These are phyloP conservation scores for Macrocybe gigantea DNA, from an alignment of 768 basidiomycete species.

Conservation along the genomic window DNA sequence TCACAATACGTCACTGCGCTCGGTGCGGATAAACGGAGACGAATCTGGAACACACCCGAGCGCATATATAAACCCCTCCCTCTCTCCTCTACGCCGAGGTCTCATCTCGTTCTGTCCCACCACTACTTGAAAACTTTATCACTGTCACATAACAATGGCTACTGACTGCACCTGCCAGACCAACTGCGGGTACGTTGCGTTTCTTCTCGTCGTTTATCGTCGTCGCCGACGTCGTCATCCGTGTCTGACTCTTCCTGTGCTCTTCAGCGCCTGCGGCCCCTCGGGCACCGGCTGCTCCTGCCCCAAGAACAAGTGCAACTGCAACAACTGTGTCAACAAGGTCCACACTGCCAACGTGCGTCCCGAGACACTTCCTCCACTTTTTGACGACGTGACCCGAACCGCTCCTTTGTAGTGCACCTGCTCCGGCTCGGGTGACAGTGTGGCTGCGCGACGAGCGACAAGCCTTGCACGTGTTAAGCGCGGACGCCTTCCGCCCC, in stretches of 20 bases:
- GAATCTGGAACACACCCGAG: no score
- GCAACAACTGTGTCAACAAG: constrained; percentile 31
- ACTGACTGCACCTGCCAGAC: constrained; percentile 25
- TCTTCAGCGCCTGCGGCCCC: constrained; percentile 28
- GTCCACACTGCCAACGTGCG: constrained; percentile 28
- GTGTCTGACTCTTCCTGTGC: no score
- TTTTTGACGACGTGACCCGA: not conserved
- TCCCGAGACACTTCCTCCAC: not conserved
- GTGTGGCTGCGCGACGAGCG: constrained; percentile 24
- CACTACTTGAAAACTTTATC: not conserved
- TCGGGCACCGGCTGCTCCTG: constrained; percentile 30
- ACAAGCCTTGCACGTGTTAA: constrained; percentile 28
- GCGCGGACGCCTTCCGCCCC: constrained; percentile 3
- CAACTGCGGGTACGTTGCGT: constrained; percentile 20
- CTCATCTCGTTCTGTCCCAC: not conserved
- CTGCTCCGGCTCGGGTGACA: constrained; percentile 20
- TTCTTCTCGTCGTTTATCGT: not conserved
- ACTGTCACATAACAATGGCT: constrained; percentile 11
- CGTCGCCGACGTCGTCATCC: no score
- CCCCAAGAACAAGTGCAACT: constrained; percentile 28
- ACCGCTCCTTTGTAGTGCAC: constrained; percentile 19
- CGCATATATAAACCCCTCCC: no score
- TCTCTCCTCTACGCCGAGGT: no score
- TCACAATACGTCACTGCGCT: no score
- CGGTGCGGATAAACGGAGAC: no score